Base-by-base conservation (phyloP, 2,329 filamentous ascomycete genomes). In the Seiridium unicorne region DNA sequence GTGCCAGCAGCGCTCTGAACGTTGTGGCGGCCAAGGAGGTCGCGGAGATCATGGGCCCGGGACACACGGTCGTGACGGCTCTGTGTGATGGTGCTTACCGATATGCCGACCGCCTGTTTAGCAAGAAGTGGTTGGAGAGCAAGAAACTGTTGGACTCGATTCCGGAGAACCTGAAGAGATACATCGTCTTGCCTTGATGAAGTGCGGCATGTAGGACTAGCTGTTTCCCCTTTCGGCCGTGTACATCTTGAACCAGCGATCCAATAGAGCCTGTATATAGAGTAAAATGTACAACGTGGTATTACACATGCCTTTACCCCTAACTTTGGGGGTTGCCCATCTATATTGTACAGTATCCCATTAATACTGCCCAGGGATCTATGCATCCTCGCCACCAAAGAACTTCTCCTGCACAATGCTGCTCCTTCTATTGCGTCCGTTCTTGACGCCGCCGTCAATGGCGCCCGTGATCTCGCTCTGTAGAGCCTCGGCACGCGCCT, bases 11-110 rank as follows among this genome's bases (percentile, higher is more conserved):
- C 32, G 91, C 92, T 61, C 80, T 99, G 70, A 99, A 99, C 73
- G 95, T 99, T 11, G 95, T 94, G 5, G 95, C 95, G 1, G 95
- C 95, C 13, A 92, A 94, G 79, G 92, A 98, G 77, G 89, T 97
- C 36, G 95, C 95, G 0, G 88, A 95, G 82, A 92, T 91, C 78
- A 78, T 99, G 63, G 95, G 95, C 38, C 89, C 87, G 67, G 93
- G 94, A 8, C 86, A 94, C 74, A 97, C 91, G 0, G 90, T 99
- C 32, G 95, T 98, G 51, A 99, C 95, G 1, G 85, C 98, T 60
- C 84, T 99, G 49, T 97, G 92, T 71, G 95, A 99, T 73, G 95
- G 95, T 62, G 95, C 95, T n/a, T 98, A 99, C 73, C 82, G 95
- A 70, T 99, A 99, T 74, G 95, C 95, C 4, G 95, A 99, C 65